Evolutionary conservation across 1,139 yeast genomes (phyloP).

Genomic region (Kodamaea sp.): DNA sequence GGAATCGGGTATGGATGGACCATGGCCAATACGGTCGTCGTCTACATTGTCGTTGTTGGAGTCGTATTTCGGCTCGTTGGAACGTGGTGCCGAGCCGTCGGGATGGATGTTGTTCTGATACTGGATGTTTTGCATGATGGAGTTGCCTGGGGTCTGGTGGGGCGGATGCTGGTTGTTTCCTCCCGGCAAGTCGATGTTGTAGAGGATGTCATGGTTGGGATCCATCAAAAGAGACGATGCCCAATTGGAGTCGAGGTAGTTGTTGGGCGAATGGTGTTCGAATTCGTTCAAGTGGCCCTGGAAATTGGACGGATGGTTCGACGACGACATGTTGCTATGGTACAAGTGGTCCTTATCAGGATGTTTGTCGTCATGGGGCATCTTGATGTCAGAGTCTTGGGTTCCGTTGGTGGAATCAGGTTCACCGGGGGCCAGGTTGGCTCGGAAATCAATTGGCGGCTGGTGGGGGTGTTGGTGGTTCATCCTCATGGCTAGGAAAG

Average conservation of each 20-base stretch:
- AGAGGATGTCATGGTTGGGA: conserved; percentile 37
- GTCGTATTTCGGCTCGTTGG: conserved; percentile 2
- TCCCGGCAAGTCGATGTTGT: conserved; percentile 26
- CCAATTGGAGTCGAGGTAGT: conserved; percentile 50
- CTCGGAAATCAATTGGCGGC: too few relatives aligned
- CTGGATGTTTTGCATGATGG: conserved; percentile 36
- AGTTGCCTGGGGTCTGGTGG: conserved; percentile 1
- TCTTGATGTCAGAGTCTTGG: too few relatives aligned
- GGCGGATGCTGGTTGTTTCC: background rate
- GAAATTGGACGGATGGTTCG: background rate
- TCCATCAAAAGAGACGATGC: conserved; percentile 41
- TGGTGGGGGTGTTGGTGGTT: background rate
- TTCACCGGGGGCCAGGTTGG: too few relatives aligned
- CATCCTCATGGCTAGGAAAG: too few relatives aligned
- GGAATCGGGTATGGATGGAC: background rate
- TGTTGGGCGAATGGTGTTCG: conserved; percentile 28
- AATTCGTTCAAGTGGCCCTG: conserved; percentile 13
- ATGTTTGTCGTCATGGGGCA: too few relatives aligned
- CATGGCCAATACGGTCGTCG: conserved; percentile 3
- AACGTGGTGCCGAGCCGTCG: conserved; percentile 6
- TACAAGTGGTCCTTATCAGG: background rate
- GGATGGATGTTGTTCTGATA: conserved; percentile 33
- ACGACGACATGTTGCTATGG: background rate
- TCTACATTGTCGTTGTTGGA: conserved; percentile 6
- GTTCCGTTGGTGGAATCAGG: too few relatives aligned